Evolutionary conservation across 176 grass and related monocot genomes (phyloP).

Genomic region (Alopecurus myosuroides): DNA sequence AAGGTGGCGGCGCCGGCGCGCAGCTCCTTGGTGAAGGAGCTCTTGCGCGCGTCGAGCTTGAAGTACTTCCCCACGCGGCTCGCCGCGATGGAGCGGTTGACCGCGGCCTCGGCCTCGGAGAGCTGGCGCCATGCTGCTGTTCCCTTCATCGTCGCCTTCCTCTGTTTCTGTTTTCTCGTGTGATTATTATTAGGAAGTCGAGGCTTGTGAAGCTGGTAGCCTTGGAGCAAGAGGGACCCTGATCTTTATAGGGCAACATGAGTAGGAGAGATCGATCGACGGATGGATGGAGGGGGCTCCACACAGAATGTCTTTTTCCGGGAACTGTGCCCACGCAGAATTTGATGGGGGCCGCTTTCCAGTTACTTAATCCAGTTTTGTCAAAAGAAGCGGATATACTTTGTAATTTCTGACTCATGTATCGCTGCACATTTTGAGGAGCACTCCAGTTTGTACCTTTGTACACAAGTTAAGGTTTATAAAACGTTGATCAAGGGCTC

Average conservation of each 20-base stretch:
- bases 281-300: background rate
- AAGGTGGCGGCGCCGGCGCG: slow-evolving; percentile 59
- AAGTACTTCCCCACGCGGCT: slow-evolving; percentile 41
- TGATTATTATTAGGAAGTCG: background rate
- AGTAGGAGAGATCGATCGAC: background rate
- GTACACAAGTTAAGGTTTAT: background rate
- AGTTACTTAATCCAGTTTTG: background rate
- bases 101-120: background rate
- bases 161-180: background rate
- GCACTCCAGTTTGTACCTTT: background rate
- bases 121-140: slow-evolving; percentile 12
- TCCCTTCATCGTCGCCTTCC: background rate
- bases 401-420: background rate
- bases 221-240: background rate
- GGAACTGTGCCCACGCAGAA: background rate
- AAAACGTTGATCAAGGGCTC: too few relatives aligned
- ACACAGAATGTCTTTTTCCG: background rate
- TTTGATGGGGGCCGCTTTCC: slow-evolving; percentile 21
- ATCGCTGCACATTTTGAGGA: background rate
- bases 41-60: slow-evolving; percentile 64
- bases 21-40: slow-evolving; percentile 60
- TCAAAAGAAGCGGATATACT: background rate
- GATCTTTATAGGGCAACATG: slow-evolving; percentile 21
- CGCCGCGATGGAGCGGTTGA: slow-evolving; percentile 45
- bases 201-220: background rate